A percentile compares a stretch with the other conserved stretches of the same genome.
Conservation (phyloP, 2,329 filamentous ascomycete species). For the Calonectria pauciramosa region DNA sequence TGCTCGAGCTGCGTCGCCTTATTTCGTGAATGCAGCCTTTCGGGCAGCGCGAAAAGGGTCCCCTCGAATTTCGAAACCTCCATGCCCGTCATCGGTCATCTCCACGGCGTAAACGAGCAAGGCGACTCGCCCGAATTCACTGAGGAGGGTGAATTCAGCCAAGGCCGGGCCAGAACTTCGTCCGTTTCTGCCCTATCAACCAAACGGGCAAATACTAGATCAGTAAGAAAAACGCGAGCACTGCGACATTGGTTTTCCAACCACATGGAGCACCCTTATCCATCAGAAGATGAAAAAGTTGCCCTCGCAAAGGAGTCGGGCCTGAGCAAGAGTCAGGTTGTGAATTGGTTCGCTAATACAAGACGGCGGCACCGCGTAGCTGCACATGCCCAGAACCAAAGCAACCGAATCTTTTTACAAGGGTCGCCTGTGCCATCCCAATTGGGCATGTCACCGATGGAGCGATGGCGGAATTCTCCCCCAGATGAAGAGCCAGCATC, state of each 20-base stretch:
- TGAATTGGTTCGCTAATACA: conserved; percentile 66
- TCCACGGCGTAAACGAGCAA: conserved; percentile 63
- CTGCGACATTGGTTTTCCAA: conserved; percentile 61
- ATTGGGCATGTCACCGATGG: conserved; percentile 59
- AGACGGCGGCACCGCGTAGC: conserved; percentile 60
- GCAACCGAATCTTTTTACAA: conserved; percentile 46
- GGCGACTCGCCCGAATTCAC: conserved; percentile 28
- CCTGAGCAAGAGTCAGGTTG: conserved; percentile 59
- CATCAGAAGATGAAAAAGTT: conserved; percentile 60
- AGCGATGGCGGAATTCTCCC: conserved; percentile 58
- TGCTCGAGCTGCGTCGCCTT: conserved; percentile 66
- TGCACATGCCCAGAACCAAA: conserved; percentile 44
- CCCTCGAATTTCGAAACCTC: conserved; percentile 62
- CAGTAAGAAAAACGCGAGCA: conserved; percentile 60
- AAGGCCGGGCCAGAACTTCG: neutral
- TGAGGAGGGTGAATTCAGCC: conserved; percentile 22
- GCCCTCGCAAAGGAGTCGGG: conserved; percentile 58
- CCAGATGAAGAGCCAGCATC: conserved; percentile 60
- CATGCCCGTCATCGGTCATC: conserved; percentile 61
- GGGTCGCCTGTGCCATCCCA: conserved; percentile 60
- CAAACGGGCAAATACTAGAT: conserved; percentile 55
- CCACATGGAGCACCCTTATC: conserved; percentile 63
- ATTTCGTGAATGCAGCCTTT: conserved; percentile 64
- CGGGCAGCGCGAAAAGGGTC: conserved; percentile 59
- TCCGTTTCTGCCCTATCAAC: conserved; percentile 36